phyloP scores from a whole-genome alignment of 129 eudicot species.

The Pittosporum tobira region DNA sequence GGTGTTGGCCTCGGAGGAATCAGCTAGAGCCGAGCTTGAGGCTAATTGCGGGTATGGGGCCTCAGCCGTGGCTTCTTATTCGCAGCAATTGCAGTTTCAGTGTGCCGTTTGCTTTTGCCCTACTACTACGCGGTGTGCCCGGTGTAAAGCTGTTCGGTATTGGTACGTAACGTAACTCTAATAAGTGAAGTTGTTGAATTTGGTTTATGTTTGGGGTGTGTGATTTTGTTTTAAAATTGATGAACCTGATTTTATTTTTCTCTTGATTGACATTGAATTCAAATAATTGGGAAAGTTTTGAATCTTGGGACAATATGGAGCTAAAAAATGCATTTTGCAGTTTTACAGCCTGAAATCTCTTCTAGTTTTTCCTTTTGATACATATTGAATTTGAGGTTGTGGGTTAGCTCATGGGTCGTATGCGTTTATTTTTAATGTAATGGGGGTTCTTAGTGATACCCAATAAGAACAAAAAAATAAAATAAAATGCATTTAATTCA shows the following conservation, averaged over 20 bases:
- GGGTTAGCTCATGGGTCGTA: no score
- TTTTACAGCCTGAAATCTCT: no score
- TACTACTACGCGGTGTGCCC: constrained; percentile 55
- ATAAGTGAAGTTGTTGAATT: neutral
- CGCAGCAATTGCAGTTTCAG: constrained; percentile 21
- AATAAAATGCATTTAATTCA: no score
- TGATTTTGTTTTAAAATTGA: neutral
- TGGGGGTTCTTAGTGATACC: no score
- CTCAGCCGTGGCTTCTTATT: constrained; percentile 9
- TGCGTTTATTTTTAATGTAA: no score
- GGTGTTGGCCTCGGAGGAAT: constrained; percentile 63
- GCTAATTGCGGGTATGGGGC: constrained; percentile 23
- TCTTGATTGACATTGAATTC: neutral
- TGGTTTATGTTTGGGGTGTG: neutral
- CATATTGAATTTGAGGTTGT: no score
- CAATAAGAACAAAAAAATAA: no score
- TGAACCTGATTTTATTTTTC: neutral
- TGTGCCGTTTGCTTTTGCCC: constrained; percentile 59
- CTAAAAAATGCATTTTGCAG: no score
- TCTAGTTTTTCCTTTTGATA: no score
- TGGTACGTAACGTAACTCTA: constrained; percentile 38
- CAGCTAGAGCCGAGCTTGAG: constrained; percentile 55
- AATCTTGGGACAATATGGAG: neutral
- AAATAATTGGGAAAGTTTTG: neutral
- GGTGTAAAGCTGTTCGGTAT: constrained; percentile 70